Evolutionary conservation across 1,284 basidiomycete genomes (phyloP).

Genomic region (Cutaneotrichosporon cutaneum): DNA sequence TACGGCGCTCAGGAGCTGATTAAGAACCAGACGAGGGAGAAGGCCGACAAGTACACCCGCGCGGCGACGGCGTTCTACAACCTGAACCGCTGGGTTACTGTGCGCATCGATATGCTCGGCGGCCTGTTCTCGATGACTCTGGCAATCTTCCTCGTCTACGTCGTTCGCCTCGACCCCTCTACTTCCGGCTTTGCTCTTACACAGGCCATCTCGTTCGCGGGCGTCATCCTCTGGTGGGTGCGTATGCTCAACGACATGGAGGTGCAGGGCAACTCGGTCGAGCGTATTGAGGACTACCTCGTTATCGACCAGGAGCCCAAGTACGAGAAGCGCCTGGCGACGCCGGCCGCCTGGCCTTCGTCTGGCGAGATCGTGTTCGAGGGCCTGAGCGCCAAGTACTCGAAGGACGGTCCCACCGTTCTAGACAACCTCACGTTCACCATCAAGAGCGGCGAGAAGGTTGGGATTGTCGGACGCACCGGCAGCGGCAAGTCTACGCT

Average conservation of each 20-base stretch:
- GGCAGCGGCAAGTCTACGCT: slow-evolving; percentile 68
- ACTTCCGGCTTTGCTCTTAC: slow-evolving; percentile 52
- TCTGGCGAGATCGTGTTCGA: slow-evolving; percentile 67
- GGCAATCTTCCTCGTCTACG: slow-evolving; percentile 49
- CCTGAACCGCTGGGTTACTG: slow-evolving; percentile 51
- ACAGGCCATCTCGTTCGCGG: slow-evolving; percentile 50
- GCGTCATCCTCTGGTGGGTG: slow-evolving; percentile 45
- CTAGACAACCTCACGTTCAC: slow-evolving; percentile 61
- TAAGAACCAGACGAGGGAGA: slow-evolving; percentile 40
- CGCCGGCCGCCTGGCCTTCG: slow-evolving; percentile 75
- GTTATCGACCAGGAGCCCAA: slow-evolving; percentile 69
- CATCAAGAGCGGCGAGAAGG: slow-evolving; percentile 62
- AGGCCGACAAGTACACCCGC: slow-evolving; percentile 52
- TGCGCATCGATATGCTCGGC: slow-evolving; percentile 52
- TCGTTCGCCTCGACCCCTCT: slow-evolving; percentile 39
- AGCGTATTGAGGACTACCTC: slow-evolving; percentile 71
- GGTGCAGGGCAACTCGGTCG: slow-evolving; percentile 58
- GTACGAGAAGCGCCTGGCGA: slow-evolving; percentile 57
- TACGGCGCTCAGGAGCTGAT: slow-evolving; percentile 51
- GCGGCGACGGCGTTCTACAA: slow-evolving; percentile 49
- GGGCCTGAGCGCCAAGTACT: slow-evolving; percentile 52
- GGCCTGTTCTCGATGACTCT: slow-evolving; percentile 46
- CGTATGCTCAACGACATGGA: slow-evolving; percentile 53
- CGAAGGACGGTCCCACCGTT: slow-evolving; percentile 55
- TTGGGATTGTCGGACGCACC: slow-evolving; percentile 68